Percentiles rank a stretch among this genome's conserved stretches.
Evolutionary conservation across 805 yeast species (phyloP).

Genomic region (Sugiyamaella floridensis): DNA sequence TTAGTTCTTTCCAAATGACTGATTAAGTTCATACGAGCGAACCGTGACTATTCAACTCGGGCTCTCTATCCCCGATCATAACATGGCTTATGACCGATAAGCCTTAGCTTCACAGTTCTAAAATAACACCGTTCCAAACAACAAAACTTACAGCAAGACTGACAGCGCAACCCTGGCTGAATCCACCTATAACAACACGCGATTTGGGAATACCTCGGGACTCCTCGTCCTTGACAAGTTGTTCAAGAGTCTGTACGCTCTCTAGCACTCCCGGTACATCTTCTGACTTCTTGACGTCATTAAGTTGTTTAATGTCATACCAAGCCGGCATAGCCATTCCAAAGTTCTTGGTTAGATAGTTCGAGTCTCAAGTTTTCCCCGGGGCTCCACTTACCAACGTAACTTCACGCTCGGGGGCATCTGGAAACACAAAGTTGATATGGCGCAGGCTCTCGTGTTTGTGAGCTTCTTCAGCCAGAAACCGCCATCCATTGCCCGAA

Average conservation of each 20-base stretch:
- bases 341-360: constrained; percentile 35
- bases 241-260: constrained; percentile 26
- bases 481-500: constrained; percentile 82
- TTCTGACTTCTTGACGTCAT: constrained; percentile 24
- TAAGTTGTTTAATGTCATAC: constrained; percentile 62
- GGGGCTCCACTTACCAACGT: constrained; percentile 36
- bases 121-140: too few relatives aligned
- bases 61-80: not conserved
- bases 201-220: constrained; percentile 32
- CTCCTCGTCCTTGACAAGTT: constrained; percentile 28
- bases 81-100: not conserved
- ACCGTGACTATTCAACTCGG: not conserved
- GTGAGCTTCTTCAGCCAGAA: constrained; percentile 57
- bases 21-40: not conserved
- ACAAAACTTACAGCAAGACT: constrained; percentile 40
- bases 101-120: not conserved
- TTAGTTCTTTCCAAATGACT: not conserved
- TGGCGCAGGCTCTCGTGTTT: constrained; percentile 41
- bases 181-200: constrained; percentile 86
- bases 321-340: constrained; percentile 73
- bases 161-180: constrained; percentile 89
- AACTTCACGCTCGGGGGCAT: constrained; percentile 72
- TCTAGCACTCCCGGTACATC: constrained; percentile 35
- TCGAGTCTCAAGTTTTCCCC: too few relatives aligned
- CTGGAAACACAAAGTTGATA: constrained; percentile 78